These are phyloP conservation scores for Naematelia encephala DNA, from an alignment of 768 basidiomycete genomes.

Conservation along the genomic window DNA sequence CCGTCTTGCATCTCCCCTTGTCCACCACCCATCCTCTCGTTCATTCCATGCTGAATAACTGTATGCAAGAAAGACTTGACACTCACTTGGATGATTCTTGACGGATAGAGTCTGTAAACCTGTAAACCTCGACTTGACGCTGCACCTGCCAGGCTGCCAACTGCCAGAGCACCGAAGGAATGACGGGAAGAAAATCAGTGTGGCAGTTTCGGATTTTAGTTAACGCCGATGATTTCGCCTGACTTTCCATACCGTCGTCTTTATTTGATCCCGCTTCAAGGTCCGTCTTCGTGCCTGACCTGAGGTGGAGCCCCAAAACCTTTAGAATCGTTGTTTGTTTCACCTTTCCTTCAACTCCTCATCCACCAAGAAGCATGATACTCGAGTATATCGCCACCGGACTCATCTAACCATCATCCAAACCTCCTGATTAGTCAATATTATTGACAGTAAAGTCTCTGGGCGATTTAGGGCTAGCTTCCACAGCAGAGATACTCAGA, in stretches of 20 bases:
- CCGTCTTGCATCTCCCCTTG: background rate
- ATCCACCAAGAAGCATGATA: background rate
- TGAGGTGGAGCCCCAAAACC: background rate
- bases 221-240: conserved; percentile 7
- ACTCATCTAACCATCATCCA: background rate
- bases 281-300: background rate
- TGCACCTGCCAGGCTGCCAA: background rate
- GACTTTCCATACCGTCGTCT: background rate
- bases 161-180: background rate
- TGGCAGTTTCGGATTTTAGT: conserved; percentile 7
- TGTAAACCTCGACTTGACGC: conserved; percentile 1
- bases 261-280: background rate
- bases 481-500: too few relatives aligned
- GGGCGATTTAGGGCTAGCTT: too few relatives aligned
- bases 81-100: conserved; percentile 15
- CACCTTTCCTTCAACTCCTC: background rate
- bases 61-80: background rate
- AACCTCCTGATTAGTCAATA: too few relatives aligned
- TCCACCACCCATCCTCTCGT: background rate
- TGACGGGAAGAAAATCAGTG: background rate
- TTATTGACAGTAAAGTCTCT: too few relatives aligned
- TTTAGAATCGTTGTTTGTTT: background rate
- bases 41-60: background rate
- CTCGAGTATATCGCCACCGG: background rate
- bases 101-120: conserved; percentile 7